Base-by-base conservation (phyloP, 2,329 filamentous ascomycete species). In the Aschersonia sp. region DNA sequence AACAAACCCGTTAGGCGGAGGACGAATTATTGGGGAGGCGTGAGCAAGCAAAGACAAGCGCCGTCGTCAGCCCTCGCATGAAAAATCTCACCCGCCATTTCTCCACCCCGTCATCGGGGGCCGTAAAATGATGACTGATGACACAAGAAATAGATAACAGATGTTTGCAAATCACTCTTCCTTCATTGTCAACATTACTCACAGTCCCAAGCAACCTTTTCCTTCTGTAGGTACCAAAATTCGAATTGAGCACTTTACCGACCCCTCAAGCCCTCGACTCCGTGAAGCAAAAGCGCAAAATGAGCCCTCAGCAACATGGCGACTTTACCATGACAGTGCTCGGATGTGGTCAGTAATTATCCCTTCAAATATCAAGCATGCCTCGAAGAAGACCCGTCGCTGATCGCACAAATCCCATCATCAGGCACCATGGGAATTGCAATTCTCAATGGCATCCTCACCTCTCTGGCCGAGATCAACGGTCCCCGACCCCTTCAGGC, bases 381-480 rank as follows among this genome's bases (percentile, higher is more conserved):
- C 20, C 20, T 20, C 20, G 20, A 20, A 20, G 20, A 20, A 20
- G 20, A 20, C 20, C 20, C 20, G 20, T 20, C 20, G 20, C 20
- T 20, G 20, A 20, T 20, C 20, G 20, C 20, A 20, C 20, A 20
- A 20, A 20, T 20, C 20, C 20, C 20, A 20, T 20, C 20, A 20
- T 47, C 56, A 89, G 84, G 86, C 54, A 89, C 82, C 47, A 85
- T 94, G 79, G 88, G 88, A 50, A 85, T 86, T 51, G 86, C 86
- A 50, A 89, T 94, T 55, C 77, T 94, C 49, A 81, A 77, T 48
- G 88, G 87, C 53, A 83, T 95, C 59, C 76, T 94, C 55, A 72
- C 78, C 51, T 85, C 84, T 9, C 74, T 92, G 43, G 68, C 70
- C 40, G 73, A 67, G 54, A 67, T 73, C 61, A 70, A 70, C 48